These are phyloP conservation scores for Fragaria iinumae DNA, from an alignment of 306 rosid species.

Conservation along the genomic window DNA sequence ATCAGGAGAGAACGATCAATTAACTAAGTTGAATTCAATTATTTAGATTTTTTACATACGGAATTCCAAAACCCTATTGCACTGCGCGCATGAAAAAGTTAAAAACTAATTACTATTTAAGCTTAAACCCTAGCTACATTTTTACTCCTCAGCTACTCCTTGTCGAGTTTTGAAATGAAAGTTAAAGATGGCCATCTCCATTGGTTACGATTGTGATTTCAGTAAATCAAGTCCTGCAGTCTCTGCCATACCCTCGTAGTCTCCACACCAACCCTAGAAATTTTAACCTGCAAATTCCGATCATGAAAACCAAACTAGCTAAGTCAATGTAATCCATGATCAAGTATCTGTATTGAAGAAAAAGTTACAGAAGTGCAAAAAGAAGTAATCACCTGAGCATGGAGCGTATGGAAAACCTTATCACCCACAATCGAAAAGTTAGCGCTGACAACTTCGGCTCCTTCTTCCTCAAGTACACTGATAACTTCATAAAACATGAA, in stretches of 20 bases:
- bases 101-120: not conserved
- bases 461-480: constrained; percentile 61
- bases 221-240: constrained; percentile 40
- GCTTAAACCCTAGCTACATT: not conserved
- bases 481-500: constrained; percentile 57
- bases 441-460: constrained; percentile 61
- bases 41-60: not conserved
- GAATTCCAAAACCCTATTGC: not conserved
- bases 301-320: not conserved
- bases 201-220: not conserved
- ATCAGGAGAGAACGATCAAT: too few relatives aligned
- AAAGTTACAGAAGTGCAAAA: too few relatives aligned
- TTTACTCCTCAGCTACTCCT: not conserved
- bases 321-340: not conserved
- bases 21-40: not conserved
- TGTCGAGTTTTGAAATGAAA: not conserved
- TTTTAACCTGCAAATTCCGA: constrained; percentile 43
- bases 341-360: not conserved
- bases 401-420: constrained; percentile 50
- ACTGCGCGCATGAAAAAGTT: not conserved
- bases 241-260: constrained; percentile 51
- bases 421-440: constrained; percentile 40
- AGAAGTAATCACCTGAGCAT: constrained; percentile 53
- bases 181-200: not conserved
- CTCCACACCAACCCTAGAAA: constrained; percentile 65